These are phyloP conservation scores for Verbascum thapsus DNA, from an alignment of 257 asterid genomes.

Conservation along the genomic window DNA sequence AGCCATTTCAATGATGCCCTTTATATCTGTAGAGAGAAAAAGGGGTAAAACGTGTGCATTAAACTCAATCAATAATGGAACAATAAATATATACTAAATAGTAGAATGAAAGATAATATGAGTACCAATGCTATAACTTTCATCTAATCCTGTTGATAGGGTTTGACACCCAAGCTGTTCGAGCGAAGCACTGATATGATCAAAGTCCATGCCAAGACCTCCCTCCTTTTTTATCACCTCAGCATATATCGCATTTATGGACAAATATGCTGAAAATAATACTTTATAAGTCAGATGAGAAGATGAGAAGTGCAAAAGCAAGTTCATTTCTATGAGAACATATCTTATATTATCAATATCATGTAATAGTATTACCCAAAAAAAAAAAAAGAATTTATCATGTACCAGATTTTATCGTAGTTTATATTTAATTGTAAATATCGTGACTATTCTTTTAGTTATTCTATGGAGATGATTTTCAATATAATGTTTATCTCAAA, in stretches of 20 bases:
- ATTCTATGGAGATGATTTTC: too few relatives aligned
- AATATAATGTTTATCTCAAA: too few relatives aligned
- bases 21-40: conserved; percentile 63
- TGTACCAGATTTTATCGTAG: not conserved
- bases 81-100: conserved; percentile 17
- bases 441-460: not conserved
- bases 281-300: conserved; percentile 29
- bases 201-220: conserved; percentile 67
- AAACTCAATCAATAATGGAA: conserved; percentile 8
- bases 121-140: conserved; percentile 70
- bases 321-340: not conserved
- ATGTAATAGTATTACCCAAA: too few relatives aligned
- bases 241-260: conserved; percentile 63
- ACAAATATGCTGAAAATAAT: conserved; percentile 55
- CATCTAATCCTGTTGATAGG: conserved; percentile 47
- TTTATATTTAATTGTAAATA: not conserved
- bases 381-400: too few relatives aligned
- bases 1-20: conserved; percentile 65
- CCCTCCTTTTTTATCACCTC: conserved; percentile 75
- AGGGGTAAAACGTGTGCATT: conserved; percentile 25
- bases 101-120: conserved; percentile 22
- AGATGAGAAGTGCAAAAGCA: conserved; percentile 15
- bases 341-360: conserved; percentile 5
- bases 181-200: conserved; percentile 60
- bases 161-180: conserved; percentile 68